Conservation (phyloP, 352 stramenopile genomes). For the Globisporangium nagaii region DNA sequence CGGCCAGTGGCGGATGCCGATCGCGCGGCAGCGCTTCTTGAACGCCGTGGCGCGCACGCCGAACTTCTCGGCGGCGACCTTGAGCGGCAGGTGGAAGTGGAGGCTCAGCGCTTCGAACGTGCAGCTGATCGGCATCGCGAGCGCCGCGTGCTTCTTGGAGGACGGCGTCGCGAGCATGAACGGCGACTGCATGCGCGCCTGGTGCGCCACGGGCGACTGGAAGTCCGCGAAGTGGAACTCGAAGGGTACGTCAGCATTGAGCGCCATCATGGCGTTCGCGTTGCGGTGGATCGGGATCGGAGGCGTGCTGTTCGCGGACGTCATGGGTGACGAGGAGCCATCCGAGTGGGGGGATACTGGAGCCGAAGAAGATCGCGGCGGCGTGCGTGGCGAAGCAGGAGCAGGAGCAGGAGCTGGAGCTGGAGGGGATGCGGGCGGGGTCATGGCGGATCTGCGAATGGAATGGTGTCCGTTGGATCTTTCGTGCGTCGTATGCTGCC, state of each 20-base stretch:
- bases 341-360: not conserved
- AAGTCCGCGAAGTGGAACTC: slow-evolving; percentile 30
- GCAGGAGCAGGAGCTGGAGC: not conserved
- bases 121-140: slow-evolving; percentile 24
- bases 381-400: not conserved
- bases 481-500: no score
- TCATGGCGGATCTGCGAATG: slow-evolving; percentile 6
- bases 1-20: slow-evolving; percentile 66
- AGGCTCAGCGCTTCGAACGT: slow-evolving; percentile 24
- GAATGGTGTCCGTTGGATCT: slow-evolving; percentile 2
- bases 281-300: not conserved
- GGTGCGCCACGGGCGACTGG: slow-evolving; percentile 37
- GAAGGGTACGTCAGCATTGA: not conserved
- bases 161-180: slow-evolving; percentile 13
- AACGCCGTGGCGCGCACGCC: slow-evolving; percentile 66
- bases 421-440: not conserved
- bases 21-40: slow-evolving; percentile 68
- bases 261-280: not conserved
- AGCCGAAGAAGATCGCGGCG: not conserved
- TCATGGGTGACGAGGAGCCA: not conserved
- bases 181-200: slow-evolving; percentile 27
- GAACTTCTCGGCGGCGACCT: slow-evolving; percentile 68
- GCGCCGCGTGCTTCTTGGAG: slow-evolving; percentile 11
- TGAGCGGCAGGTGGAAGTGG: slow-evolving; percentile 65
- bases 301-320: not conserved